These are phyloP conservation scores for Fibroporia radiculosa DNA, from an alignment of 768 basidiomycete species.

Conservation along the genomic window DNA sequence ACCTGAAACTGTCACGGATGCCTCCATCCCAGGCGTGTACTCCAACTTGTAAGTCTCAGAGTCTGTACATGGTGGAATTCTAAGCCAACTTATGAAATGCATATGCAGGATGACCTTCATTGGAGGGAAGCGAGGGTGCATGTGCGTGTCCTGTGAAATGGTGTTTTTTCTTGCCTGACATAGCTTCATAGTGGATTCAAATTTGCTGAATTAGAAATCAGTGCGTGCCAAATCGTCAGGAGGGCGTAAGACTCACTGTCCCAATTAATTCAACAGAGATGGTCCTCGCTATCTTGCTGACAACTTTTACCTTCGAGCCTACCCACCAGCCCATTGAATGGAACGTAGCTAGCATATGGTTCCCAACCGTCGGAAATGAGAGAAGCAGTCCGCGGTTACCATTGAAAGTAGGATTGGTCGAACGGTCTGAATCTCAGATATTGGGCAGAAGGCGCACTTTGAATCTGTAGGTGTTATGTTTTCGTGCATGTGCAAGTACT, in stretches of 20 bases:
- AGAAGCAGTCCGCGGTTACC: background rate
- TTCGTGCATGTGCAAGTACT: too few species aligned
- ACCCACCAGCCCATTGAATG: slow-evolving; percentile 9
- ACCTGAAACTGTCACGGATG: slow-evolving; percentile 9
- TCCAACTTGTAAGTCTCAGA: slow-evolving; percentile 14
- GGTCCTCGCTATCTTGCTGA: slow-evolving; percentile 6
- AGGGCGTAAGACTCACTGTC: too few species aligned
- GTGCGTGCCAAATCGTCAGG: too few species aligned
- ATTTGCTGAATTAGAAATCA: slow-evolving; percentile 10
- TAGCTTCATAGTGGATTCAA: slow-evolving; percentile 13
- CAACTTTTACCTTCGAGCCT: slow-evolving; percentile 8
- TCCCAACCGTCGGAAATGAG: slow-evolving; percentile 4
- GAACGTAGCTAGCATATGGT: slow-evolving; percentile 10
- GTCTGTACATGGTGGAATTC: too few species aligned
- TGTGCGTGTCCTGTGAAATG: too few species aligned
- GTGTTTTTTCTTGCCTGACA: too few species aligned
- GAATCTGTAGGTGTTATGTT: too few species aligned
- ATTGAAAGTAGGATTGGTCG: background rate
- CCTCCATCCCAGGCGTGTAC: slow-evolving; percentile 15
- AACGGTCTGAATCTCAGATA: too few species aligned
- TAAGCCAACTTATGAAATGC: too few species aligned
- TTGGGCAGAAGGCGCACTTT: too few species aligned
- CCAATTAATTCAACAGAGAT: slow-evolving; percentile 5
- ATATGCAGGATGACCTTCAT: slow-evolving; percentile 25
- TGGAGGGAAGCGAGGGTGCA: slow-evolving; percentile 21